phyloP scores from a whole-genome alignment of 164 flowering plant genomes.

The Brasenia schreberi region DNA sequence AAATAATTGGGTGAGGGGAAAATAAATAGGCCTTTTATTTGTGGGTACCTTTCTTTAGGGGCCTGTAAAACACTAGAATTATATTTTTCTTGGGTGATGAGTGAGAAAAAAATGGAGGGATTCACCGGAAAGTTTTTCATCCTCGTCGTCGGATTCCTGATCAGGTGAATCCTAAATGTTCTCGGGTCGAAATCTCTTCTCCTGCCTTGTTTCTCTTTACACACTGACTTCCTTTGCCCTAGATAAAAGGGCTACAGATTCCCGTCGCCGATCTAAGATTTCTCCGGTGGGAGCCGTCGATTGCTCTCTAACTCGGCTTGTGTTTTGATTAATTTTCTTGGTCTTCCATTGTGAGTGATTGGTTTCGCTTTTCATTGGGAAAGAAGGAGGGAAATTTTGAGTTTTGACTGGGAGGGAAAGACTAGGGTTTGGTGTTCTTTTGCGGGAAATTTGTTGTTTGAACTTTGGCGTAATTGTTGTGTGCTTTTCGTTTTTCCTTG shows the following conservation, averaged over 20 bases:
- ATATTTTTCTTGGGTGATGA: not conserved
- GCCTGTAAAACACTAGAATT: not conserved
- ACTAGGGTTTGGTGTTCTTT: not conserved
- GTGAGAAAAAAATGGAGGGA: not conserved
- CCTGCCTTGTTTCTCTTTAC: not conserved
- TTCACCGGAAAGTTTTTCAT: not conserved
- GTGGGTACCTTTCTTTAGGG: not conserved
- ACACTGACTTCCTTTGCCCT: not conserved
- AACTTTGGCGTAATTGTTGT: not conserved
- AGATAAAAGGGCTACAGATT: not conserved
- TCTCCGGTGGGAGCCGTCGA: not conserved
- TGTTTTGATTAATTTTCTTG: not conserved
- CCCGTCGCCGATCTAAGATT: not conserved
- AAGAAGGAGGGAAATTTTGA: not conserved
- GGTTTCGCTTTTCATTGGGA: not conserved
- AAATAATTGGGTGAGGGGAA: not conserved
- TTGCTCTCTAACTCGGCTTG: not conserved
- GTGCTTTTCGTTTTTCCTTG: not conserved
- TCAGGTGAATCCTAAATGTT: not conserved
- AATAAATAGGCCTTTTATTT: not conserved
- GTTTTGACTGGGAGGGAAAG: not conserved
- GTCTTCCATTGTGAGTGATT: not conserved
- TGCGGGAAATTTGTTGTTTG: not conserved
- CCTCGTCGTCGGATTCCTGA: not conserved
- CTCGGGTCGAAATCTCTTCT: not conserved